Evolutionary conservation across 192 early-diverging fungal genomes (phyloP).

Genomic region (Coemansia sp.): DNA sequence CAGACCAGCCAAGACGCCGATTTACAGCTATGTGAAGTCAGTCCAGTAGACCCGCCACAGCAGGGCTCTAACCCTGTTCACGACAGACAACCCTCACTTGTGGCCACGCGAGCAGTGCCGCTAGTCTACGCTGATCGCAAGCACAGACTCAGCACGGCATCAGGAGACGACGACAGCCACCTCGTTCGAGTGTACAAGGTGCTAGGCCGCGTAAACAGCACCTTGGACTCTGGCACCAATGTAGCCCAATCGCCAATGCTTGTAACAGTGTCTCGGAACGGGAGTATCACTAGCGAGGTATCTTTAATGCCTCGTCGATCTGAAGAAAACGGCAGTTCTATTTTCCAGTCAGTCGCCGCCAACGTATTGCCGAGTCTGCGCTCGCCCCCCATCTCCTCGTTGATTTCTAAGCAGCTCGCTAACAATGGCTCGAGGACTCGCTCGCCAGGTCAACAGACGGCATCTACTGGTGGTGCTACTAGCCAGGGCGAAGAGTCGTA

Average conservation of each 20-base stretch:
- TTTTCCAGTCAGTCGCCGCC: background rate
- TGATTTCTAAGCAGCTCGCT: background rate
- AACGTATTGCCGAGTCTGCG: background rate
- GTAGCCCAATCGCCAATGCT: constrained; percentile 35
- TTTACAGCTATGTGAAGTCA: constrained; percentile 4
- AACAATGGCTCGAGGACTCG: background rate
- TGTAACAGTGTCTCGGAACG: constrained; percentile 42
- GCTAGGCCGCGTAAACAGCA: constrained; percentile 11
- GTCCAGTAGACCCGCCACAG: background rate
- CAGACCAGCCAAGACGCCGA: constrained; percentile 6
- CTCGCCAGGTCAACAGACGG: constrained; percentile 4
- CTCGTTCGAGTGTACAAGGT: constrained; percentile 14
- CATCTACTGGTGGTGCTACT: constrained; percentile 1
- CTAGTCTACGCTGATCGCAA: constrained; percentile 1
- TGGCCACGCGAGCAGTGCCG: constrained; percentile 5
- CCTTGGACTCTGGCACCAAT: constrained; percentile 4
- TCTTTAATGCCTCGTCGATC: constrained; percentile 18
- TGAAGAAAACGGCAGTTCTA: constrained; percentile 12
- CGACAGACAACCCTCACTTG: background rate
- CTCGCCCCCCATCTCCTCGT: background rate
- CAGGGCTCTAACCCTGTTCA: background rate
- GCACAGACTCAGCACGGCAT: constrained; percentile 19
- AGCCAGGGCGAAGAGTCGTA: constrained; percentile 29
- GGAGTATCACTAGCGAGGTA: constrained; percentile 39
- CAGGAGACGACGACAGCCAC: constrained; percentile 22